Conservation (phyloP, 2,329 filamentous ascomycete genomes). For the Mycosphaerella sp. region DNA sequence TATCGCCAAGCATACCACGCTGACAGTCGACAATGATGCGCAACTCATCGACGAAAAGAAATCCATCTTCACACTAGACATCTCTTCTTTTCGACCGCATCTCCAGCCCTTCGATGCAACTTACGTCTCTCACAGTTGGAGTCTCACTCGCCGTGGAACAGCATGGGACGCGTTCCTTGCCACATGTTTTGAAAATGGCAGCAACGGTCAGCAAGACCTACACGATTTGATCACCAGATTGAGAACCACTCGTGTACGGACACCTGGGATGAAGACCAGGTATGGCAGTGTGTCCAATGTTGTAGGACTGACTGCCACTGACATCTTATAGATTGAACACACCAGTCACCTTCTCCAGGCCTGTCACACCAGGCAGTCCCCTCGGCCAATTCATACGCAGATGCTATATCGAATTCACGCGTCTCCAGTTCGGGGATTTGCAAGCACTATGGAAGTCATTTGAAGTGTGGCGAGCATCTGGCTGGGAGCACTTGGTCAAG, state of each 20-base stretch:
- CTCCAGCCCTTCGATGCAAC: constrained; percentile 18
- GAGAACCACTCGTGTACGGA: constrained; percentile 14
- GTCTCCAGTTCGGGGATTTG: constrained; percentile 72
- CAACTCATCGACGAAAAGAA: constrained; percentile 16
- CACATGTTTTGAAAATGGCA: constrained; percentile 65
- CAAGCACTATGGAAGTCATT: constrained; percentile 77
- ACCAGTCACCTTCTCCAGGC: not conserved
- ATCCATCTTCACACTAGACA: constrained; percentile 14
- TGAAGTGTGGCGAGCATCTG: constrained; percentile 71
- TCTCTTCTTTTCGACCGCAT: constrained; percentile 17
- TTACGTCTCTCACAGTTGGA: not conserved
- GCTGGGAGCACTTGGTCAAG: constrained; percentile 55
- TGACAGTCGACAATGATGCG: constrained; percentile 15
- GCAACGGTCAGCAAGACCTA: constrained; percentile 76
- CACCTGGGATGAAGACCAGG: not conserved
- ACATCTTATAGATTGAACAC: not conserved
- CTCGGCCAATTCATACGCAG: constrained; percentile 75
- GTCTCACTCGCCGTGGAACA: constrained; percentile 62
- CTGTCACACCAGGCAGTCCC: constrained; percentile 66
- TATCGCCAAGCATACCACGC: constrained; percentile 59
- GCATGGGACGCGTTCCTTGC: constrained; percentile 78
- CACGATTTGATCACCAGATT: constrained; percentile 56
- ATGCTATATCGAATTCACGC: constrained; percentile 70
- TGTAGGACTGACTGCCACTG: not conserved
- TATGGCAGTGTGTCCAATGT: not conserved